Conservation (phyloP, 208 protist genomes). For the Wallacemonas sp. region DNA sequence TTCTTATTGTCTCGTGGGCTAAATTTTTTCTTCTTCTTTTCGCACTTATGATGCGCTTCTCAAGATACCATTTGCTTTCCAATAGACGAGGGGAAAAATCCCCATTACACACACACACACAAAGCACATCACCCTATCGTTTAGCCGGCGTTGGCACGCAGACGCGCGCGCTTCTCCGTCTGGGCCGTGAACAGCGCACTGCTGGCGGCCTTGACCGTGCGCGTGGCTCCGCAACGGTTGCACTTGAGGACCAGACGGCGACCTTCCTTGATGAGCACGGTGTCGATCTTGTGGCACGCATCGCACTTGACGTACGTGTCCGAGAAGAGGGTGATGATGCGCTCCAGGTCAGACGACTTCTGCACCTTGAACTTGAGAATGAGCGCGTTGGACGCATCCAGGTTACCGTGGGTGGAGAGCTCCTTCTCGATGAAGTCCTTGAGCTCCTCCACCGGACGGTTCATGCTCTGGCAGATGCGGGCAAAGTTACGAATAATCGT, state of each 20-base stretch:
- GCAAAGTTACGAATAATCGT: slow-evolving; percentile 91
- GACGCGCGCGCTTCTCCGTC: slow-evolving; percentile 81
- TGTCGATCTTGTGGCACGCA: slow-evolving; percentile 89
- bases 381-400: slow-evolving; percentile 85
- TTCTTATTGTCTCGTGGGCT: no score
- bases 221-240: slow-evolving; percentile 81
- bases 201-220: slow-evolving; percentile 65
- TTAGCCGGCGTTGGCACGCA: slow-evolving; percentile 38
- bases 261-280: slow-evolving; percentile 81
- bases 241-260: slow-evolving; percentile 70
- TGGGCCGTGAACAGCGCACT: slow-evolving; percentile 75
- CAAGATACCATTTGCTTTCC: background rate
- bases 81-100: background rate
- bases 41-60: background rate
- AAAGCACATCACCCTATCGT: slow-evolving; percentile 12
- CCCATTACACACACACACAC: no score
- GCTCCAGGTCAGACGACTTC: slow-evolving; percentile 79
- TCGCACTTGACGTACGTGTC: slow-evolving; percentile 93
- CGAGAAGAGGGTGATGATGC: slow-evolving; percentile 84
- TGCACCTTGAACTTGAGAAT: slow-evolving; percentile 91
- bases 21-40: slow-evolving; percentile 16
- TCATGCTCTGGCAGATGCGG: slow-evolving; percentile 85
- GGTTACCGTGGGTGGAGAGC: slow-evolving; percentile 82
- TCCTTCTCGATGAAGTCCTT: slow-evolving; percentile 93
- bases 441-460: slow-evolving; percentile 86